Evolutionary conservation across 176 grass and related monocot genomes (phyloP).

Genomic region (Carex scoparia): DNA sequence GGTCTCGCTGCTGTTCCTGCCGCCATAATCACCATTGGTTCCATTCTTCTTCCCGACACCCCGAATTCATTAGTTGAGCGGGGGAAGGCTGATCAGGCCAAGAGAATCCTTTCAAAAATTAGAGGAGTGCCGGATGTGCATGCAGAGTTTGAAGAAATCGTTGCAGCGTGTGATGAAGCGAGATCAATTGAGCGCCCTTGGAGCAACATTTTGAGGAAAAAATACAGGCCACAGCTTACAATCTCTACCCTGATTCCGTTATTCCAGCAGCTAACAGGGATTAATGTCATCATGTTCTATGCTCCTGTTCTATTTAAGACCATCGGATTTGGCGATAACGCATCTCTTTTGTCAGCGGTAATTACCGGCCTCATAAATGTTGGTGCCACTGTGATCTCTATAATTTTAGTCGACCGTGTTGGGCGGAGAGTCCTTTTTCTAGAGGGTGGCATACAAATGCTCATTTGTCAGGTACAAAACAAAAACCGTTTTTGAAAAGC

Average conservation of each 20-base stretch:
- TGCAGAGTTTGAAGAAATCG: conserved; percentile 13
- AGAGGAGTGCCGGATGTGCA: conserved; percentile 18
- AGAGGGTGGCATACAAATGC: conserved; percentile 6
- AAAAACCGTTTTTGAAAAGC: neutral
- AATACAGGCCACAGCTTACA: conserved; percentile 15
- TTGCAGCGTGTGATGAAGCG: conserved; percentile 12
- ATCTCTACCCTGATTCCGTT: neutral
- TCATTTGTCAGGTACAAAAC: conserved; percentile 16
- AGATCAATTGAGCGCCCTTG: neutral
- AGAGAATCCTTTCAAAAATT: conserved; percentile 2
- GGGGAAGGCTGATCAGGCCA: neutral
- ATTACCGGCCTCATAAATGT: conserved; percentile 21
- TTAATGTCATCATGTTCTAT: conserved; percentile 24
- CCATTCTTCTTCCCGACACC: conserved; percentile 13
- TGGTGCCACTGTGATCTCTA: conserved; percentile 2
- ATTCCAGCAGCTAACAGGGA: conserved; percentile 14
- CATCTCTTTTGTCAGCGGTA: conserved; percentile 7
- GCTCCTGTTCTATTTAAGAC: conserved; percentile 22
- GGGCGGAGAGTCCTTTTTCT: conserved; percentile 14
- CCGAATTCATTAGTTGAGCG: conserved; percentile 20
- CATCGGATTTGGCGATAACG: conserved; percentile 13
- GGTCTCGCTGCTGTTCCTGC: conserved; percentile 6
- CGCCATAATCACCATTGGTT: conserved; percentile 1
- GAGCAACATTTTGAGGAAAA: conserved; percentile 8
- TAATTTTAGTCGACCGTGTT: neutral